phyloP scores from a whole-genome alignment of 2,329 filamentous ascomycete species.

The Pyrenophora graminea region DNA sequence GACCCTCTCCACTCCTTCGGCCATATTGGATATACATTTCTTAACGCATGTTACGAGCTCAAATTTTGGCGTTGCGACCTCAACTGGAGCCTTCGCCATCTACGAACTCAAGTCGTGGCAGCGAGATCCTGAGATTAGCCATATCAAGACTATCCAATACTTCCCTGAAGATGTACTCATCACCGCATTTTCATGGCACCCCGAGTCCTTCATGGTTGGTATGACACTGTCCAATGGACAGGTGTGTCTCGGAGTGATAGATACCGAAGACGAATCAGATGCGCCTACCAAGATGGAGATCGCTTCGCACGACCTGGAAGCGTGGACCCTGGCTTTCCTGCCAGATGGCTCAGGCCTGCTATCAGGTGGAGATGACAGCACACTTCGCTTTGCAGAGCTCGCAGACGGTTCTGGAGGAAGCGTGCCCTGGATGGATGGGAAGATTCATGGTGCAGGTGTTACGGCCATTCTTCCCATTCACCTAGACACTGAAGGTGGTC shows the following conservation, averaged over 20 bases:
- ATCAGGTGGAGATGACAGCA: constrained; percentile 77
- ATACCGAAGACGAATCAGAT: constrained; percentile 32
- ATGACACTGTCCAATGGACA: constrained; percentile 72
- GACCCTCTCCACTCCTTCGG: constrained; percentile 67
- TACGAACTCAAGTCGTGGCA: constrained; percentile 55
- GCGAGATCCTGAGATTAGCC: constrained; percentile 19
- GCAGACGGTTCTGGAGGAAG: constrained; percentile 17
- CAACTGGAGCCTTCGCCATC: constrained; percentile 70
- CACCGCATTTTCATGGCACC: constrained; percentile 75
- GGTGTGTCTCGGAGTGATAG: constrained; percentile 50
- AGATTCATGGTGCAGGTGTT: constrained; percentile 78
- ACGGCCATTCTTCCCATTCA: constrained; percentile 80
- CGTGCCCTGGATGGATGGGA: constrained; percentile 55
- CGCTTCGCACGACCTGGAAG: constrained; percentile 63
- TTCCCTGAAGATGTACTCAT: constrained; percentile 66
- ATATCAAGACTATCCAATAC: constrained; percentile 52
- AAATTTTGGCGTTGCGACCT: constrained; percentile 75
- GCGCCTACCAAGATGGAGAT: constrained; percentile 26
- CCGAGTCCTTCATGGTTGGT: constrained; percentile 61
- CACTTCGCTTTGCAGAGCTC: constrained; percentile 53
- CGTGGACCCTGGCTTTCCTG: constrained; percentile 72
- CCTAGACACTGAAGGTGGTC: constrained; percentile 47
- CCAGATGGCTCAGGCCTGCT: constrained; percentile 55
- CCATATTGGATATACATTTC: constrained; percentile 86
- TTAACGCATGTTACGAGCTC: constrained; percentile 53